Percentiles rank a stretch among this genome's conserved stretches.
These are phyloP conservation scores for Nemania sp. DNA, from an alignment of 2,329 filamentous ascomycete genomes.

Conservation along the genomic window DNA sequence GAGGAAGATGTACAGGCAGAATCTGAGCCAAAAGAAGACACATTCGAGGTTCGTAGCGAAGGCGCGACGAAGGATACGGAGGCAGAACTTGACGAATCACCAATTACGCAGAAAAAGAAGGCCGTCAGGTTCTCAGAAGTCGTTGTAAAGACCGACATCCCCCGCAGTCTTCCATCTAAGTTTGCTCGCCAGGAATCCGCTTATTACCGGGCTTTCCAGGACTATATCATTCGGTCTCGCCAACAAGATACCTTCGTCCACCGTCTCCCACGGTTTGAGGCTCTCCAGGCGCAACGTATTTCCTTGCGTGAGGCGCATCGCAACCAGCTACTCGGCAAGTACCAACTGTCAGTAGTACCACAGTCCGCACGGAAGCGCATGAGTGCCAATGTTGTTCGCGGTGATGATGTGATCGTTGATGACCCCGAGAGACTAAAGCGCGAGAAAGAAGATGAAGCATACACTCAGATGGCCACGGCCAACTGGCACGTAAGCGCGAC, in stretches of 20 bases:
- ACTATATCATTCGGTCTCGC: conserved; percentile 68
- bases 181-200: conserved; percentile 69
- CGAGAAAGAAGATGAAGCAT: conserved; percentile 81
- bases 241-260: conserved; percentile 81
- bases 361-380: conserved; percentile 72
- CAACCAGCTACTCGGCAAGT: conserved; percentile 83
- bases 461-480: conserved; percentile 68
- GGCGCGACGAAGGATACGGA: conserved; percentile 37
- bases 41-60: conserved; percentile 41
- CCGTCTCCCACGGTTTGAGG: conserved; percentile 83
- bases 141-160: conserved; percentile 50
- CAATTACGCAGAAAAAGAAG: conserved; percentile 61
- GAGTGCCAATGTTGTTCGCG: conserved; percentile 73
- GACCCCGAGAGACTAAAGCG: conserved; percentile 65
- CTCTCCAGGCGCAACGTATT: conserved; percentile 80
- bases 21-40: conserved; percentile 43
- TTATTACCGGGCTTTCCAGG: conserved; percentile 87
- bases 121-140: conserved; percentile 73
- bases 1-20: conserved; percentile 49
- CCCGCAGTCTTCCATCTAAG: conserved; percentile 57
- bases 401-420: conserved; percentile 66
- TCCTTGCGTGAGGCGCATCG: conserved; percentile 74
- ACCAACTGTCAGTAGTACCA: conserved; percentile 72
- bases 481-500: conserved; percentile 65
- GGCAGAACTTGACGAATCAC: conserved; percentile 35